These are phyloP conservation scores for Balansia obtecta DNA, from an alignment of 2,329 filamentous ascomycete genomes.

Conservation along the genomic window DNA sequence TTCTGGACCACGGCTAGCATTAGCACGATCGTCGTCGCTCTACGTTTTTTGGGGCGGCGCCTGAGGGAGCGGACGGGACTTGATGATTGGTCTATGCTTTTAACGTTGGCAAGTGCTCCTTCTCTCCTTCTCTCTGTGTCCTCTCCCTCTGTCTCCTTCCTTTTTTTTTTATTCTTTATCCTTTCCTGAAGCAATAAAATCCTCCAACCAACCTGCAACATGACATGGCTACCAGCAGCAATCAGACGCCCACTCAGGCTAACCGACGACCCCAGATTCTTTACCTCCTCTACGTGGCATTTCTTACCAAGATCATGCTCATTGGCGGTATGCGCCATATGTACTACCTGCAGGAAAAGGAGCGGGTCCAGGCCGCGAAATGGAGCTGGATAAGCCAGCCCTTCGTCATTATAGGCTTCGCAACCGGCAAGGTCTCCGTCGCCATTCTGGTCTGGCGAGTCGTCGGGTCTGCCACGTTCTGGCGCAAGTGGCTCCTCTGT, in stretches of 20 bases:
- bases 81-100: slow-evolving; percentile 6
- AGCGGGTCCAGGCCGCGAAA: not conserved
- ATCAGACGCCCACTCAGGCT: too few species aligned
- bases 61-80: not conserved
- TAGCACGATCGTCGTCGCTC: not conserved
- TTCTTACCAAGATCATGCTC: not conserved
- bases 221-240: too few species aligned
- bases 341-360: not conserved
- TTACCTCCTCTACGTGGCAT: not conserved
- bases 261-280: not conserved
- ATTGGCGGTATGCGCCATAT: slow-evolving; percentile 2
- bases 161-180: too few species aligned
- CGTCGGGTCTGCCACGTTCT: slow-evolving; percentile 2
- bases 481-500: slow-evolving; percentile 3
- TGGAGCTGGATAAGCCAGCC: slow-evolving; percentile 5
- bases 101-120: slow-evolving; percentile 3
- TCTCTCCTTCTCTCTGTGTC: too few species aligned
- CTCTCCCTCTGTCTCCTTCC: too few species aligned
- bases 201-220: too few species aligned
- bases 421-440: slow-evolving; percentile 5
- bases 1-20: slow-evolving; percentile 1
- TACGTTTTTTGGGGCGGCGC: slow-evolving; percentile 4
- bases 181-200: too few species aligned
- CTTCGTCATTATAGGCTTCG: slow-evolving; percentile 4
- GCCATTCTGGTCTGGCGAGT: slow-evolving; percentile 4